A percentile compares a stretch with the other conserved stretches of the same genome.
These are phyloP conservation scores for Suillus clintonianus DNA, from an alignment of 768 basidiomycete species.

Conservation along the genomic window DNA sequence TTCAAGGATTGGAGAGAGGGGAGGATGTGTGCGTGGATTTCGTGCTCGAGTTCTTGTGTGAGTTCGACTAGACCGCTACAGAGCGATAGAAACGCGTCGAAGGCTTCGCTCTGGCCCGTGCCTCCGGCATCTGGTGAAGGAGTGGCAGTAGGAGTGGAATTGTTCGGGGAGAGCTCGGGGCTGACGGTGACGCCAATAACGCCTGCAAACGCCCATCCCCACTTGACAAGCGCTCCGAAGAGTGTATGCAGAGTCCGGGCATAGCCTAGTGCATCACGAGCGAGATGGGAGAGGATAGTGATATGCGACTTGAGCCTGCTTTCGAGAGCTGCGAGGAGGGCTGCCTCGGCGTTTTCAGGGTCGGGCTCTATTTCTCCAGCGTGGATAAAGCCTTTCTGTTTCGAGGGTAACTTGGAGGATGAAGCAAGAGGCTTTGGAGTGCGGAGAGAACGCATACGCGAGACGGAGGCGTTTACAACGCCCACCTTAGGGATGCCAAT, in stretches of 20 bases:
- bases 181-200: constrained; percentile 63
- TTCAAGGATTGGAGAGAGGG: constrained; percentile 60
- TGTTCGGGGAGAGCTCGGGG: constrained; percentile 19
- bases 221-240: constrained; percentile 52
- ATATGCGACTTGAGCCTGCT: constrained; percentile 58
- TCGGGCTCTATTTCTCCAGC: constrained; percentile 15
- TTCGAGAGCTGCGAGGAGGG: constrained; percentile 56
- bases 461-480: constrained; percentile 53
- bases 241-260: constrained; percentile 50
- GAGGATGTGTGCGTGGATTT: constrained; percentile 55
- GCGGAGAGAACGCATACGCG: constrained; percentile 59
- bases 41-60: constrained; percentile 51
- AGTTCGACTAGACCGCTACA: constrained; percentile 57
- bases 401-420: constrained; percentile 10
- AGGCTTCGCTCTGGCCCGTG: constrained; percentile 52
- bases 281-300: constrained; percentile 60
- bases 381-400: constrained; percentile 26
- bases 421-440: constrained; percentile 22
- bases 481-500: constrained; percentile 39
- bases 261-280: constrained; percentile 67
- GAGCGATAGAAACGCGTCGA: constrained; percentile 68
- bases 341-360: constrained; percentile 43
- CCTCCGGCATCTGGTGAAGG: constrained; percentile 18
- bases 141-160: constrained; percentile 9
- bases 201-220: constrained; percentile 66